Evolutionary conservation across 306 rosid genomes (phyloP).

Genomic region (Fragaria vesca): DNA sequence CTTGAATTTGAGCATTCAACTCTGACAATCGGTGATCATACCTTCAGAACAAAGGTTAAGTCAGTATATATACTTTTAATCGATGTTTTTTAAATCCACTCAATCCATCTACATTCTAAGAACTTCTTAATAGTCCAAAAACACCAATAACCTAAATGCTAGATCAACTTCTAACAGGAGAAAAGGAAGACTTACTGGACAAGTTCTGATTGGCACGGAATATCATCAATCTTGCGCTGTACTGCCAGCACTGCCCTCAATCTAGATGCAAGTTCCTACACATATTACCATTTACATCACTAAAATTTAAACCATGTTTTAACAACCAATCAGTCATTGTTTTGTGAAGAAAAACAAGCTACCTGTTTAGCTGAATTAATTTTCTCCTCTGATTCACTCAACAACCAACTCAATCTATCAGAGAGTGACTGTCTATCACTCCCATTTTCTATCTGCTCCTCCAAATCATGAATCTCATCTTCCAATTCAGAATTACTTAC

Average conservation of each 20-base stretch:
- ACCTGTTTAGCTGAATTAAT: conserved; percentile 67
- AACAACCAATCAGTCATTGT: background rate
- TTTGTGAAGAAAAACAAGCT: conserved; percentile 16
- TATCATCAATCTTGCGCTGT: conserved; percentile 62
- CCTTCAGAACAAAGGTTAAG: conserved; percentile 46
- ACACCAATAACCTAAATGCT: background rate
- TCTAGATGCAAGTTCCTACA: conserved; percentile 63
- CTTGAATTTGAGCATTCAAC: conserved; percentile 75
- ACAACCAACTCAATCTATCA: conserved; percentile 42
- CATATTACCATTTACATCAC: background rate
- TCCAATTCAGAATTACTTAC: conserved; percentile 40
- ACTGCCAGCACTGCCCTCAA: conserved; percentile 52
- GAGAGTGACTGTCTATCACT: conserved; percentile 34
- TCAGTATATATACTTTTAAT: background rate
- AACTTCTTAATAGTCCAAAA: background rate
- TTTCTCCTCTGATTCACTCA: conserved; percentile 47
- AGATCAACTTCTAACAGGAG: background rate
- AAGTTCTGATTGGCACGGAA: conserved; percentile 80
- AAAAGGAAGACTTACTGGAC: conserved; percentile 56
- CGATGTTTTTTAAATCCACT: background rate
- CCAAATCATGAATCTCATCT: conserved; percentile 53
- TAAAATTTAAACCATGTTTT: background rate
- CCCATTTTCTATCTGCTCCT: conserved; percentile 46
- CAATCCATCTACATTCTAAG: background rate
- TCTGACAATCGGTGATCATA: conserved; percentile 74